Evolutionary conservation across 768 basidiomycete species (phyloP), one percentile per base, ranked within the genome.

Genomic region (Chlorophyllum brunneum): DNA sequence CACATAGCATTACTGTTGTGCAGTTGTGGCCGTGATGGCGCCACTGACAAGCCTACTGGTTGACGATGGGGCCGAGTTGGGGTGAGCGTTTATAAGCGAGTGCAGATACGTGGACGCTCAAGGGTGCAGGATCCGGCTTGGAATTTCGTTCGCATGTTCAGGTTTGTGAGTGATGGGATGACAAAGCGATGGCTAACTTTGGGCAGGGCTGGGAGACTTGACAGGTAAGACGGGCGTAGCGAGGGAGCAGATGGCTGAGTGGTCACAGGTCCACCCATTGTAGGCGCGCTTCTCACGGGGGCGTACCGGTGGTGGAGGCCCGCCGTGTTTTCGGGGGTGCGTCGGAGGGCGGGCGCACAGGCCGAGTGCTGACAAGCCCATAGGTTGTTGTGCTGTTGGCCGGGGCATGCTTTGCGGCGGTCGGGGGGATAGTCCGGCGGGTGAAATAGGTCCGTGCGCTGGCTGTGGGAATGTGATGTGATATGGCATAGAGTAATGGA

Each of bases 401-500:
- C 24, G 29, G 20, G 22, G 20, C 10, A 33, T 33, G 45, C 29
- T 41, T 45, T 31, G 44, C 11, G 23, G 30, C 41, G 10, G 47
- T 30, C n/a, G 20, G 24, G 27, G n/a, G 43, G 36, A 34, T 42
- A 15, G 9, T 43, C 10, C 9, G 30, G 29, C 16, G 38, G 24
- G 30, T 30, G 38, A n/a, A 33, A 37, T 22, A 55, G 59, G 62
- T 60, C 60, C 60, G 63, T 63, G 63, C 59, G 63, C 59, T 54
- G 60, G 53, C 51, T 52, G 54, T 56, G 54, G 57, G 58, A 55
- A 36, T 29, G 38, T 47, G 46, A 42, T 55, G 54, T 52, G 43
- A 44, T 50, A 51, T 39, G 31, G 48, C 43, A 30, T n/a, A 27
- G 26, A 7, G 22, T n/a, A n/a, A n/a, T n/a, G 15, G 59, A 56